These are phyloP conservation scores for Suillus cothurnatus DNA, from an alignment of 768 basidiomycete species.

Conservation along the genomic window DNA sequence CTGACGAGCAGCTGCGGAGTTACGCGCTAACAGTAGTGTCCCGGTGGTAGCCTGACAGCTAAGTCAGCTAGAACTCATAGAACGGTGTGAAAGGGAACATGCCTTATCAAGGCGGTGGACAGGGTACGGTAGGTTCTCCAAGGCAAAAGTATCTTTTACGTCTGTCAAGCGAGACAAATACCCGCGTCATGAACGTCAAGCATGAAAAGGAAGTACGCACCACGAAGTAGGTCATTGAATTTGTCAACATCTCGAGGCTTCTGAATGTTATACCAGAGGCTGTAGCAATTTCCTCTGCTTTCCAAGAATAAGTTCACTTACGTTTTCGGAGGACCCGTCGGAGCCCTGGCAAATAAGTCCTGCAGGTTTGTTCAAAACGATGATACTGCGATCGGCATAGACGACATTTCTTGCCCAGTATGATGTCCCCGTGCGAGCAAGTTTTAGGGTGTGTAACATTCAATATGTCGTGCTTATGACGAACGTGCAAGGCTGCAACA, in stretches of 20 bases:
- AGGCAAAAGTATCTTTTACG: slow-evolving; percentile 30
- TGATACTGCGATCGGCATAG: slow-evolving; percentile 55
- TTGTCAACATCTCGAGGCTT: slow-evolving; percentile 28
- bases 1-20: slow-evolving; percentile 43
- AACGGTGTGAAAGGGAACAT: slow-evolving; percentile 7
- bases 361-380: slow-evolving; percentile 64
- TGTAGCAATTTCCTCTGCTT: slow-evolving; percentile 3
- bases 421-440: slow-evolving; percentile 12
- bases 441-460: slow-evolving; percentile 4
- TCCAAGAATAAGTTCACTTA: slow-evolving; percentile 15
- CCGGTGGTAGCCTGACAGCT: slow-evolving; percentile 60
- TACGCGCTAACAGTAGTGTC: slow-evolving; percentile 56
- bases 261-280: slow-evolving; percentile 3
- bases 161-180: slow-evolving; percentile 22
- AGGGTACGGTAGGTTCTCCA: slow-evolving; percentile 43
- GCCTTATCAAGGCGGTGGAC: slow-evolving; percentile 75
- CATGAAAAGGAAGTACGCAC: slow-evolving; percentile 25
- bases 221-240: slow-evolving; percentile 40
- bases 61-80: slow-evolving; percentile 3
- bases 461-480: not conserved
- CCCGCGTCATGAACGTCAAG: slow-evolving; percentile 1
- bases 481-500: not conserved
- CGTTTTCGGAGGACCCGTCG: slow-evolving; percentile 18
- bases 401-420: slow-evolving; percentile 39
- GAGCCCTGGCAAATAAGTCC: slow-evolving; percentile 55